These are phyloP conservation scores for Kodamaea fungicola DNA, from an alignment of 1,139 yeast species.

Conservation along the genomic window DNA sequence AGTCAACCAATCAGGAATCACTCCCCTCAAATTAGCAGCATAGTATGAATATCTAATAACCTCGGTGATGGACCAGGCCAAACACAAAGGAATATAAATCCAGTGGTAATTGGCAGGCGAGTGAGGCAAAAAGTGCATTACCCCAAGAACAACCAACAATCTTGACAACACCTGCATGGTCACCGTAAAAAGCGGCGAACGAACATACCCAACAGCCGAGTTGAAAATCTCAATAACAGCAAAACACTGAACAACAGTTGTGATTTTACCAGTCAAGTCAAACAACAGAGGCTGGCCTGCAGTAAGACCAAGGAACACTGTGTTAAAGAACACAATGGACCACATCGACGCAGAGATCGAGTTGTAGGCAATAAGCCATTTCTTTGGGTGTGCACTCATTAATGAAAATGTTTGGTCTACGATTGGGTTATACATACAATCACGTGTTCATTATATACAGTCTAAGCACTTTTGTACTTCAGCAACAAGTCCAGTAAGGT, in stretches of 20 bases:
- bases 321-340: conserved; percentile 42
- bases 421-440: no score
- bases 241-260: conserved; percentile 72
- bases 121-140: conserved; percentile 68
- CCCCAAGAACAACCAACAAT: conserved; percentile 77
- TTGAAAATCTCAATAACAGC: conserved; percentile 83
- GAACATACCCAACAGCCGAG: conserved; percentile 72
- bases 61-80: conserved; percentile 92
- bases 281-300: conserved; percentile 61
- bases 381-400: conserved; percentile 23
- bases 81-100: conserved; percentile 61
- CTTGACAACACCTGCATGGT: conserved; percentile 85
- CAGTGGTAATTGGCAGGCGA: conserved; percentile 60
- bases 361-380: conserved; percentile 44
- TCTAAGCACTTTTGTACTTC: conserved; percentile 19
- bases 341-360: conserved; percentile 45
- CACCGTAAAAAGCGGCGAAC: conserved; percentile 82
- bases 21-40: conserved; percentile 60
- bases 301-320: conserved; percentile 30
- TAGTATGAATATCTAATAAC: conserved; percentile 83
- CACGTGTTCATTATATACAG: no score
- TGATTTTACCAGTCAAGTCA: conserved; percentile 53
- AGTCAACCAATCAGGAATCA: conserved; percentile 61
- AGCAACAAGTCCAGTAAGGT: conserved; percentile 30
- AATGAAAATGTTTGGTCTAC: no score